Base-by-base conservation (phyloP, 2,329 filamentous ascomycete genomes). In the Exserohilum rostratum region DNA sequence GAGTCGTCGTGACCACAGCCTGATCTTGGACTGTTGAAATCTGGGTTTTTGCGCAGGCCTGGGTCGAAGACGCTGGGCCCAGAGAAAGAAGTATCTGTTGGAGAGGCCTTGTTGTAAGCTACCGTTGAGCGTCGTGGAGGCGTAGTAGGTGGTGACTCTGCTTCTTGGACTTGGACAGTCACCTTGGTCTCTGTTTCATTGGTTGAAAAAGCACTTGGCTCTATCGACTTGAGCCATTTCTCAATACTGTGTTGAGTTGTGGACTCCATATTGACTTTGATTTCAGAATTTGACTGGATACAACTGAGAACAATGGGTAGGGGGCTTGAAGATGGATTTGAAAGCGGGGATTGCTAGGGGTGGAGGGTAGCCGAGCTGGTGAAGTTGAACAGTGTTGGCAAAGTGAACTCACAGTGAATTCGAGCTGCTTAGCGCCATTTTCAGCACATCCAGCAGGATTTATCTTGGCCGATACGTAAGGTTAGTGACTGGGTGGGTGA, bases 51-150 rank as follows among this genome's bases (percentile, higher is more conserved):
- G n/a, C n/a, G 25, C 43, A 29, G 13, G 2, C 56, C 60, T 2
- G 38, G 43, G 37, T 68, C 66, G 58, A 71, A 72, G 35, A 72
- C 45, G 18, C 50, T 59, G n/a, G 47, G 12, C 6, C 45, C 39
- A 0, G 67, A 68, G 46, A 69, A 71, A 3, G 46, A 55, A 0
- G 68, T 68, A 15, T 69, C 54, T 1, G 68, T 71, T 6, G 68
- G 69, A 20, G 68, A 72, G 2, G 57, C 10, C 3, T 62, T 54
- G 1, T 61, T 50, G 6, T 50, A 3, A 6, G 39, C 22, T 4
- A 18, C 11, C 10, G 13, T 22, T 3, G 6, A 2, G 5, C 25
- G 18, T 9, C 38, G 46, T 6, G 33, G 27, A 4, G 57, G 53
- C 18, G 57, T 55, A 20, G 18, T 1, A 11, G 38, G 6, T 43